Evolutionary conservation across 768 basidiomycete species (phyloP).

Genomic region (Boletus vinaceobasis): DNA sequence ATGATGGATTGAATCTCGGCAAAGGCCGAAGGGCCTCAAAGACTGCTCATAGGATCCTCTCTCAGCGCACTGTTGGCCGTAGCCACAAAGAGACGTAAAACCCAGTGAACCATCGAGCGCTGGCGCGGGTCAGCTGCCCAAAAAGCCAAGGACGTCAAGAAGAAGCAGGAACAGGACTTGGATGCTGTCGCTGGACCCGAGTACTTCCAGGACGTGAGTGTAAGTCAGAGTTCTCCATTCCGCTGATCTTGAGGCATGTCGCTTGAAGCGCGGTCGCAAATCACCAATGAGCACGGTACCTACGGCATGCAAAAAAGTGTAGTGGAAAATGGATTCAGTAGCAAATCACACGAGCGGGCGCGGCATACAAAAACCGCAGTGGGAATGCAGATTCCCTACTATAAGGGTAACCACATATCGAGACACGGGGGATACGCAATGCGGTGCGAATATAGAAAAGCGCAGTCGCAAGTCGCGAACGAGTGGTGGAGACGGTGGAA

Average conservation of each 20-base stretch:
- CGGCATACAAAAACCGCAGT: too few relatives aligned
- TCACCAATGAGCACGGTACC: too few relatives aligned
- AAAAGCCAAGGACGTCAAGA: slow-evolving; percentile 20
- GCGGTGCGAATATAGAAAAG: too few relatives aligned
- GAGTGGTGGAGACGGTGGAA: too few relatives aligned
- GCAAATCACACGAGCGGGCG: too few relatives aligned
- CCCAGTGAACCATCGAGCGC: slow-evolving; percentile 6
- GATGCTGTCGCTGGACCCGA: slow-evolving; percentile 48
- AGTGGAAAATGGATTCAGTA: too few relatives aligned
- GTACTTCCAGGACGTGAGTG: slow-evolving; percentile 52
- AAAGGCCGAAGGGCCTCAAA: too few relatives aligned
- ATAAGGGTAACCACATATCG: too few relatives aligned
- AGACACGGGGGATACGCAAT: too few relatives aligned
- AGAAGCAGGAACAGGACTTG: slow-evolving; percentile 15
- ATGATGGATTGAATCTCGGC: not conserved
- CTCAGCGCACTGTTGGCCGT: not conserved
- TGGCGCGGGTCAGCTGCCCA: not conserved
- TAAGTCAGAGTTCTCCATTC: not conserved
- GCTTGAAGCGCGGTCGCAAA: not conserved
- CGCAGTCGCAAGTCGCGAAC: too few relatives aligned
- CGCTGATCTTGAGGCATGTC: slow-evolving; percentile 1
- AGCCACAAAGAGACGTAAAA: slow-evolving; percentile 6
- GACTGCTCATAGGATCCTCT: not conserved
- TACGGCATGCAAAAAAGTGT: too few relatives aligned
- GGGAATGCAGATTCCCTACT: too few relatives aligned